Percentiles rank a stretch among this genome's conserved stretches.
Conservation (phyloP, 805 yeast genomes). For the Candida stauntonica region DNA sequence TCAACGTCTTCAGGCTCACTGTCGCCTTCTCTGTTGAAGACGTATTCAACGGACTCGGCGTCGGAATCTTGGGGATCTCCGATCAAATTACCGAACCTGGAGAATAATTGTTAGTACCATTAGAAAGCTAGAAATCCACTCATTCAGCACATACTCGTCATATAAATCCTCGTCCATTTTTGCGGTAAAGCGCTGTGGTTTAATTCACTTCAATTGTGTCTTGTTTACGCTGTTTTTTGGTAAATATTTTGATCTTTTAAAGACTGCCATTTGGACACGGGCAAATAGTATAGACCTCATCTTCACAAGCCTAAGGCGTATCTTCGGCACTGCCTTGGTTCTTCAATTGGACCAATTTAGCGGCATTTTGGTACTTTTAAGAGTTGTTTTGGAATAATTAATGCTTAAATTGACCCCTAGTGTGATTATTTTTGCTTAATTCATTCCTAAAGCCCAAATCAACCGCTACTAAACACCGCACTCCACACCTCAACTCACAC, state of each 20-base stretch:
- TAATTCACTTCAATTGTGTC: too few species aligned
- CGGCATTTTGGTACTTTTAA: neutral
- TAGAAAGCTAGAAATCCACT: neutral
- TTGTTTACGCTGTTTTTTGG: too few species aligned
- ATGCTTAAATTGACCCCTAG: too few species aligned
- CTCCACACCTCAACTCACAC: neutral
- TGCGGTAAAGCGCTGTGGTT: neutral
- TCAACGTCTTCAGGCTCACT: conserved; percentile 25
- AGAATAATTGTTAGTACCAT: neutral
- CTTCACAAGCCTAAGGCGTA: too few species aligned
- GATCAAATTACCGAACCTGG: conserved; percentile 59
- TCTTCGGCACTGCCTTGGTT: too few species aligned
- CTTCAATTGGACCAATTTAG: too few species aligned
- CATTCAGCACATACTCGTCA: conserved; percentile 52
- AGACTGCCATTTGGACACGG: too few species aligned
- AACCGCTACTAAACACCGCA: too few species aligned
- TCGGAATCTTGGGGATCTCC: conserved; percentile 49
- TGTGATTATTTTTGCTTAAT: too few species aligned
- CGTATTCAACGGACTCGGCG: conserved; percentile 32
- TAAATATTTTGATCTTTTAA: neutral
- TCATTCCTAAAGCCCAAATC: too few species aligned
- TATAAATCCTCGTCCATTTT: conserved; percentile 61
- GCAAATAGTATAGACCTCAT: too few species aligned
- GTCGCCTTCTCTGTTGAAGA: conserved; percentile 17
- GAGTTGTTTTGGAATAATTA: too few species aligned